phyloP scores from a whole-genome alignment of 2,329 filamentous ascomycete species.

The Diaporthe australafricana region DNA sequence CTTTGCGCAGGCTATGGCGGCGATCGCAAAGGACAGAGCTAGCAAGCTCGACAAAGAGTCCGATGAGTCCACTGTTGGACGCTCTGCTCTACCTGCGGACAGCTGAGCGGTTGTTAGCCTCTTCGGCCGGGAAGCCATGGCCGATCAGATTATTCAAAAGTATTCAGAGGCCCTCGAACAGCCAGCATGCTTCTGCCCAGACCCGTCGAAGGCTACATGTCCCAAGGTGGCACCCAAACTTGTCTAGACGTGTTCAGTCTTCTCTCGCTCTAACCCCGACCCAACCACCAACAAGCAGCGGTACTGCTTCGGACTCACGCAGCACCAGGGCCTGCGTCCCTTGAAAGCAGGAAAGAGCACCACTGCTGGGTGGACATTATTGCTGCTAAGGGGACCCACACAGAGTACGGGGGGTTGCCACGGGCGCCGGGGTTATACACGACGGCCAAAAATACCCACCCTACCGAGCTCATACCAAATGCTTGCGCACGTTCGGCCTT shows the following conservation, averaged over 20 bases:
- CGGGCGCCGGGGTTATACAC: not conserved
- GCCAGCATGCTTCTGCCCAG: not conserved
- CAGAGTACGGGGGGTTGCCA: not conserved
- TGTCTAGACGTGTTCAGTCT: not conserved
- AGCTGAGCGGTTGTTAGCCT: not conserved
- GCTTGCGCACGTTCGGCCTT: not conserved
- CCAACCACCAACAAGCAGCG: not conserved
- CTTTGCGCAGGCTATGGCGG: constrained; percentile 81
- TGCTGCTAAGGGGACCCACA: not conserved
- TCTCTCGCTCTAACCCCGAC: not conserved
- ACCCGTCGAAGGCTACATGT: not conserved
- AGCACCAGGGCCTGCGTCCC: not conserved
- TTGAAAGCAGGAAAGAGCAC: not conserved
- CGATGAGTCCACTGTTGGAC: constrained; percentile 33
- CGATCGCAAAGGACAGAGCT: constrained; percentile 86
- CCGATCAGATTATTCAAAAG: not conserved
- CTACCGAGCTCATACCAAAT: not conserved
- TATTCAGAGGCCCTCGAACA: not conserved
- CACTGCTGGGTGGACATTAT: not conserved
- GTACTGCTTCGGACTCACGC: no score
- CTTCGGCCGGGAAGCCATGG: not conserved
- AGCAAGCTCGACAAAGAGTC: constrained; percentile 63
- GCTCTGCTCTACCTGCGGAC: constrained; percentile 28
- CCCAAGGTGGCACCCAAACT: no score
- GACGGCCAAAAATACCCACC: not conserved